Base-by-base conservation (phyloP, 1,139 yeast species). In the Ogataea hybrid region DNA sequence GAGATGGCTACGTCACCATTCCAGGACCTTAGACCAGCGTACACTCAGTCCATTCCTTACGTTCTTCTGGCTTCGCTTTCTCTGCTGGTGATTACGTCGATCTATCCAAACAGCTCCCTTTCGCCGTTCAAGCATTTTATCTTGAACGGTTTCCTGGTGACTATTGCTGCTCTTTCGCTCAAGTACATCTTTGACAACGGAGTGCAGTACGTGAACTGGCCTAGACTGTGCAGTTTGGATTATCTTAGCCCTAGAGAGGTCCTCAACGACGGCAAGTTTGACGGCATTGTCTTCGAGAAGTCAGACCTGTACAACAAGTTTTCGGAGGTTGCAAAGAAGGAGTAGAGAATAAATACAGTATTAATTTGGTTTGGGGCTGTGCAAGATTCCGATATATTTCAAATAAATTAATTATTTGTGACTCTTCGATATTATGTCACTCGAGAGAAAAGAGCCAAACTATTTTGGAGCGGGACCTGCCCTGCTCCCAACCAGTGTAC, bases 401-500 rank as follows among this genome's bases (percentile, higher is more conserved):
- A 10, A 6, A 23, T 23, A 5, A 23, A 23, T 23, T 18, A 18
- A 23, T 28, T 43, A 25, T 39, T 18, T 33, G 20, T 28, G 31
- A 25, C 30, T 34, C 31, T 16, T 39, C 14, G 15, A 22, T 6
- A 22, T 20, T 17, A 63, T 61, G 64, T 50, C 68, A n/a, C 64
- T 81, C 43, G 73, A 75, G 29, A 79, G 94, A 69, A 81, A 73
- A 63, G 83, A 81, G 57, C 90, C 95, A 42, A 73, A 80, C 61
- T 87, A 92, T 62, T 92, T 88, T 59, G 98, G 97, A 44, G 97
- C 98, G 20, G 98, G 98, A 10, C 98, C 98, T 35, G 98, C 98
- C 2, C 74, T 83, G 43, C 73, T 92, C 39, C 97, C 97, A 21
- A 81, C 92, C 4, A 63, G 68, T 7, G 97, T 89, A 4, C 74